A percentile compares a stretch with the other conserved stretches of the same genome.
These are phyloP conservation scores for Halteria grandinella DNA, from an alignment of 73 alveolate genomes.

Conservation along the genomic window DNA sequence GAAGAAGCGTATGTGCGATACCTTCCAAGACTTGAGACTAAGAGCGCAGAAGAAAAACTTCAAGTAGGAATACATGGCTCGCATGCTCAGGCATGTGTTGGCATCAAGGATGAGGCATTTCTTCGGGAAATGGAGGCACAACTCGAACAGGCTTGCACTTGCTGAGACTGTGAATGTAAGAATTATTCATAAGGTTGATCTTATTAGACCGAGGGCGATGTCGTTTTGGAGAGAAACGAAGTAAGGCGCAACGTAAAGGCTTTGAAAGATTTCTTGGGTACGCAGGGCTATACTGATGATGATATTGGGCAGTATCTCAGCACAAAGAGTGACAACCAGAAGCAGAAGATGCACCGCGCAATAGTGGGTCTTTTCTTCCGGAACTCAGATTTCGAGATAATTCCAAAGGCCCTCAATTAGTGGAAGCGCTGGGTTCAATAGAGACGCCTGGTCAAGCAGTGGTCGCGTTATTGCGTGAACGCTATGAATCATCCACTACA, in stretches of 20 bases:
- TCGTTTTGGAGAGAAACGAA: conserved; percentile 59
- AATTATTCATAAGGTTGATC: not conserved
- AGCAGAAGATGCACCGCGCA: conserved; percentile 51
- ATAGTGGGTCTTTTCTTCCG: conserved; percentile 52
- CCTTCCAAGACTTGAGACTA: conserved; percentile 13
- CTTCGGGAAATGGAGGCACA: conserved; percentile 64
- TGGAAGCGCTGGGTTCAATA: conserved; percentile 64
- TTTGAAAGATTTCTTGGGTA: conserved; percentile 48
- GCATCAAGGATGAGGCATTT: conserved; percentile 10
- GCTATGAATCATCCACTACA: conserved; percentile 45
- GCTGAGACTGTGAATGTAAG: conserved; percentile 55
- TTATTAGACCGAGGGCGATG: conserved; percentile 63
- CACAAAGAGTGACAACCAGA: conserved; percentile 32
- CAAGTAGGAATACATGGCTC: conserved; percentile 20
- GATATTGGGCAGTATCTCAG: conserved; percentile 34
- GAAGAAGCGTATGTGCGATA: conserved; percentile 28
- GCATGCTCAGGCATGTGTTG: conserved; percentile 11
- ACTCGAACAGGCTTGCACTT: conserved; percentile 27
- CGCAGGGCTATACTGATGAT: conserved; percentile 53
- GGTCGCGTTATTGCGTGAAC: conserved; percentile 17
- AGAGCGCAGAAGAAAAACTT: conserved; percentile 36
- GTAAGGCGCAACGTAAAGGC: conserved; percentile 49
- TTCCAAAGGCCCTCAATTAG: conserved; percentile 68
- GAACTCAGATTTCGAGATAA: conserved; percentile 49
- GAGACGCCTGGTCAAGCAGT: conserved; percentile 39